Percentiles rank a stretch among this genome's conserved stretches.
Conservation (phyloP, 2,329 filamentous ascomycete genomes). For the Neopestalotiopsis clavispora region DNA sequence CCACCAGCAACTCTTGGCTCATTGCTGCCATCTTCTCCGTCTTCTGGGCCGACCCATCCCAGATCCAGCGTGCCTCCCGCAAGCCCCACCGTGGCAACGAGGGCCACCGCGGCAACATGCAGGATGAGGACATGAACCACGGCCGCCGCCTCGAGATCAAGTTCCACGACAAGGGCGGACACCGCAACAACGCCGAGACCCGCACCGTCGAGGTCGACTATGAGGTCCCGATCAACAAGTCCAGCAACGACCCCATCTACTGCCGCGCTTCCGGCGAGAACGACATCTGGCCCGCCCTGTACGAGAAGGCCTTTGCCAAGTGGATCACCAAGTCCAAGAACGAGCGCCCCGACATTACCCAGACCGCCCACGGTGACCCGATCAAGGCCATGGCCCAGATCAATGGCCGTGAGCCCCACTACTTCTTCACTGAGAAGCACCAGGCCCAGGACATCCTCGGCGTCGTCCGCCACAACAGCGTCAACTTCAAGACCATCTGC, state of each 20-base stretch:
- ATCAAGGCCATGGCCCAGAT: conserved; percentile 51
- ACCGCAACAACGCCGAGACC: conserved; percentile 42
- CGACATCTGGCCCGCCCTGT: conserved; percentile 50
- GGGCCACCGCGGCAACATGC: conserved; percentile 19
- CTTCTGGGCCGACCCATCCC: conserved; percentile 47
- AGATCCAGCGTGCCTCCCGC: conserved; percentile 43
- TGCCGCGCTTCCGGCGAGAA: conserved; percentile 44
- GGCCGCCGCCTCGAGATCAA: conserved; percentile 34
- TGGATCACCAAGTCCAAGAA: conserved; percentile 41
- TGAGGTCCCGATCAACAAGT: conserved; percentile 49
- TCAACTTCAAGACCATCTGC: conserved; percentile 49
- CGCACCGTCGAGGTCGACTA: conserved; percentile 47
- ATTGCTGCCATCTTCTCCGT: conserved; percentile 50
- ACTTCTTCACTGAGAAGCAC: conserved; percentile 40
- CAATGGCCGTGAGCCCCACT: conserved; percentile 42
- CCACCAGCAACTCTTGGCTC: conserved; percentile 46
- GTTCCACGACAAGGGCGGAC: conserved; percentile 50
- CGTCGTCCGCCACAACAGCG: conserved; percentile 42
- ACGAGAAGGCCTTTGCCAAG: conserved; percentile 54
- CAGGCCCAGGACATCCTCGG: conserved; percentile 39
- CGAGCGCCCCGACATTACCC: conserved; percentile 46
- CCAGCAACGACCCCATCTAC: conserved; percentile 46
- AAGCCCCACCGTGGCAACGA: conserved; percentile 22
- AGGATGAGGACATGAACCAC: conserved; percentile 16
- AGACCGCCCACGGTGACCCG: conserved; percentile 45